Conservation (phyloP, 345 rosid species). For the Pistacia vera region DNA sequence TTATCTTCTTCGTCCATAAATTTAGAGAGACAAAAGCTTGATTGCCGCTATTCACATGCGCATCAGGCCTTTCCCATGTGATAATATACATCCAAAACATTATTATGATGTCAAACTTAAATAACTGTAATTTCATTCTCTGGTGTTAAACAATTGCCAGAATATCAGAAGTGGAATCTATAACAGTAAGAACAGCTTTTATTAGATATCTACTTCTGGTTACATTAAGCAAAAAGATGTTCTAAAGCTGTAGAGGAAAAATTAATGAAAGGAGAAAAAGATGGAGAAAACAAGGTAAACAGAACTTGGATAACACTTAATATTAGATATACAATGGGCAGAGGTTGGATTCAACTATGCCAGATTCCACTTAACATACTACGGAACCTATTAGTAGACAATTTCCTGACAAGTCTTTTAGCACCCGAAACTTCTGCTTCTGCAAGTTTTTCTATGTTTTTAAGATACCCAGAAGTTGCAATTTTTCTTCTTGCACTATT, state of each 20-base stretch:
- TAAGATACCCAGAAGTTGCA: slow-evolving; percentile 69
- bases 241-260: slow-evolving; percentile 22
- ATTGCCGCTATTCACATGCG: slow-evolving; percentile 42
- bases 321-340: slow-evolving; percentile 45
- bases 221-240: slow-evolving; percentile 42
- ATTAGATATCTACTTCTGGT: slow-evolving; percentile 28
- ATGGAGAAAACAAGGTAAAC: slow-evolving; percentile 17
- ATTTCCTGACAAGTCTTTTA: slow-evolving; percentile 76
- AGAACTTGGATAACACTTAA: slow-evolving; percentile 21
- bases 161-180: slow-evolving; percentile 30
- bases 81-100: slow-evolving; percentile 36
- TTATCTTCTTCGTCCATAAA: slow-evolving; percentile 29
- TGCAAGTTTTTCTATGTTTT: slow-evolving; percentile 84
- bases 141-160: slow-evolving; percentile 16
- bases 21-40: slow-evolving; percentile 33
- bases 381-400: slow-evolving; percentile 72
- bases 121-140: slow-evolving; percentile 20
- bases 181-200: slow-evolving; percentile 28
- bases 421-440: slow-evolving; percentile 83
- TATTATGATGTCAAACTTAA: slow-evolving; percentile 7
- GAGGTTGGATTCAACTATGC: slow-evolving; percentile 49
- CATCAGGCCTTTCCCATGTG: slow-evolving; percentile 43
- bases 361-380: slow-evolving; percentile 77
- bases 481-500: slow-evolving; percentile 80
- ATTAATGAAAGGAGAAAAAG: slow-evolving; percentile 2